These are phyloP conservation scores for Ormosia semicastrata DNA, from an alignment of 306 rosid species.

Conservation along the genomic window DNA sequence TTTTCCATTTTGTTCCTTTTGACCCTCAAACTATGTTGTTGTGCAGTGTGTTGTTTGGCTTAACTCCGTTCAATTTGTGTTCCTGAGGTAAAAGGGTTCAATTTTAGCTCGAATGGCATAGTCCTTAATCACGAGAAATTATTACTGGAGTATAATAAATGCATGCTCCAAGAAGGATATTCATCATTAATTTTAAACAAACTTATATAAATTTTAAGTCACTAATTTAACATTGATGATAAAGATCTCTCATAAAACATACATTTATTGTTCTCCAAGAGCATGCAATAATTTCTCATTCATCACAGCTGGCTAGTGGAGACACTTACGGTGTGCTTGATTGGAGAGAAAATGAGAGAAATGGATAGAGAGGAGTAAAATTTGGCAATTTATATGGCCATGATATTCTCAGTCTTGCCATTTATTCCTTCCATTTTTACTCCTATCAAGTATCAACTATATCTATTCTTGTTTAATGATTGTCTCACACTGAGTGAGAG, in stretches of 20 bases:
- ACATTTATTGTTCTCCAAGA: too few relatives aligned
- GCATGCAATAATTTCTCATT: too few relatives aligned
- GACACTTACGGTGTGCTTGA: too few relatives aligned
- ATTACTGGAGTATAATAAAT: too few relatives aligned
- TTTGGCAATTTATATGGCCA: not conserved
- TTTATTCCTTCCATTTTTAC: not conserved
- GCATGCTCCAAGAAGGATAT: too few relatives aligned
- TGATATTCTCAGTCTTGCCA: not conserved
- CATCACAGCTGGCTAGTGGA: too few relatives aligned
- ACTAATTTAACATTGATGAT: too few relatives aligned
- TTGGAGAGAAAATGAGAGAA: too few relatives aligned
- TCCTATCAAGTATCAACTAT: not conserved
- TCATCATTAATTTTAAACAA: too few relatives aligned
- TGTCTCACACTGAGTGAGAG: not conserved
- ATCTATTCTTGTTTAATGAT: not conserved
- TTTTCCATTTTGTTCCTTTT: slow-evolving; percentile 5
- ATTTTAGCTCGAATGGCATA: not conserved
- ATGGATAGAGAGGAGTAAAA: not conserved
- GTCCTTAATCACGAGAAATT: not conserved
- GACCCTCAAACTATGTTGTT: not conserved
- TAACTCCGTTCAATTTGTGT: not conserved
- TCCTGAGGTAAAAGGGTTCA: not conserved
- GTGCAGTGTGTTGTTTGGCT: not conserved
- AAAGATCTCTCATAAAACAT: too few relatives aligned
- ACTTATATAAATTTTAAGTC: too few relatives aligned